Evolutionary conservation across 805 yeast genomes (phyloP).

Genomic region (Kodamaea hsintzibuensis): DNA sequence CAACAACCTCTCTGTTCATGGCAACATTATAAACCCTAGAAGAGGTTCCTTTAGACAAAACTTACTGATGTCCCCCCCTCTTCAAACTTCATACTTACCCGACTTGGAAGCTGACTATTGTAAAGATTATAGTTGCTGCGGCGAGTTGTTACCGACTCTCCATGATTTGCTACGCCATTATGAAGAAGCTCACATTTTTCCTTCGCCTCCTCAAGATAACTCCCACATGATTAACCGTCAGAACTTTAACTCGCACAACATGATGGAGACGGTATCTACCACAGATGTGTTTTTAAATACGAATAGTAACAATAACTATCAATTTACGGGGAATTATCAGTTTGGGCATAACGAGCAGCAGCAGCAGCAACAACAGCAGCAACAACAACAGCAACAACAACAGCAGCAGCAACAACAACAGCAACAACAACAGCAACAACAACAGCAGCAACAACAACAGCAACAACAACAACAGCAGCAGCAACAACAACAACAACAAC

Average conservation of each 20-base stretch:
- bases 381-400: slow-evolving; percentile 6
- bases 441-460: slow-evolving; percentile 14
- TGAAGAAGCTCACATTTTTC: slow-evolving; percentile 88
- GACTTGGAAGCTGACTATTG: slow-evolving; percentile 95
- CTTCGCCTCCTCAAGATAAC: slow-evolving; percentile 47
- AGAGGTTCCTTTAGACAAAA: slow-evolving; percentile 39
- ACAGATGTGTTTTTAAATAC: slow-evolving; percentile 81
- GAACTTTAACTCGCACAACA: slow-evolving; percentile 49
- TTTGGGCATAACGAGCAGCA: slow-evolving; percentile 9
- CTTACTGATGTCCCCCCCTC: slow-evolving; percentile 60
- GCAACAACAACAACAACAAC: slow-evolving; percentile 4
- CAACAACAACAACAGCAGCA: slow-evolving; percentile 14
- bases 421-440: slow-evolving; percentile 12
- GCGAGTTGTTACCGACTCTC: slow-evolving; percentile 84
- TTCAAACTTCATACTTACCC: slow-evolving; percentile 78
- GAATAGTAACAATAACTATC: slow-evolving; percentile 21
- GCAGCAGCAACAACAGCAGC: slow-evolving; percentile 18
- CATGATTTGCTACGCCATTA: slow-evolving; percentile 93
- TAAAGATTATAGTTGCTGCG: slow-evolving; percentile 95
- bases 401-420: slow-evolving; percentile 8
- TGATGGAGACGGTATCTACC: slow-evolving; percentile 87
- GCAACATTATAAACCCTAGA: slow-evolving; percentile 34
- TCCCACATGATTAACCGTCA: slow-evolving; percentile 30
- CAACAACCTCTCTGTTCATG: slow-evolving; percentile 15
- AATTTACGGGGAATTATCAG: slow-evolving; percentile 12